These are phyloP conservation scores for Fragosphaeria purpurea DNA, from an alignment of 2,329 filamentous ascomycete genomes.

Conservation along the genomic window DNA sequence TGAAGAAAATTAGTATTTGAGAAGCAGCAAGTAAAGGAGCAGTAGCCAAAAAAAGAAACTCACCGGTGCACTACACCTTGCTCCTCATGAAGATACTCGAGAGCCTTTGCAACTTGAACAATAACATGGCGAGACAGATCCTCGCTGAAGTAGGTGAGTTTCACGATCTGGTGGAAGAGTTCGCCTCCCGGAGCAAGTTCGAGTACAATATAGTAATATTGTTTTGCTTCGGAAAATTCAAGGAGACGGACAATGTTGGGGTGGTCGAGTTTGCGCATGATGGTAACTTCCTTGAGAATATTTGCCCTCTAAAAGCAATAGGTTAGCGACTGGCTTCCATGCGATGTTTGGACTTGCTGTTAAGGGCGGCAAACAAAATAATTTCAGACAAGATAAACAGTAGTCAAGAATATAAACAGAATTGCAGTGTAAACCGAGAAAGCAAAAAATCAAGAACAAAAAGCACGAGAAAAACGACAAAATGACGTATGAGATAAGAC, in stretches of 20 bases:
- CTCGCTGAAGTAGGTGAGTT: constrained; percentile 97
- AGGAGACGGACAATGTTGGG: constrained; percentile 92
- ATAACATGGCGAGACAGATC: constrained; percentile 92
- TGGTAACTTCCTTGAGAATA: constrained; percentile 96
- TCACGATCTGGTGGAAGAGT: constrained; percentile 96
- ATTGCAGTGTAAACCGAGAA: constrained; percentile 16
- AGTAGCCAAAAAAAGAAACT: constrained; percentile 19
- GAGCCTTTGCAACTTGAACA: constrained; percentile 82
- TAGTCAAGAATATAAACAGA: constrained; percentile 3
- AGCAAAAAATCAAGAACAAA: constrained; percentile 17
- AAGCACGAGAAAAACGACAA: constrained; percentile 11
- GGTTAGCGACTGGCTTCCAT: too few relatives aligned
- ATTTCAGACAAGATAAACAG: too few relatives aligned
- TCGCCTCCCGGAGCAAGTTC: constrained; percentile 93
- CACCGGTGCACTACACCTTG: constrained; percentile 95
- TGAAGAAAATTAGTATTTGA: neutral
- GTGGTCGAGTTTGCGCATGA: constrained; percentile 94
- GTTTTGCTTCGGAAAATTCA: constrained; percentile 83
- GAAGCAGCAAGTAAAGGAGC: neutral
- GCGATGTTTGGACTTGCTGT: too few relatives aligned
- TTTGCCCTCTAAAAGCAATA: constrained; percentile 63
- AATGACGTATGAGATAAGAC: constrained; percentile 8
- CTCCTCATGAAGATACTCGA: constrained; percentile 90
- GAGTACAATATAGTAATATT: constrained; percentile 96
- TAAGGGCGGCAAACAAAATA: neutral